phyloP scores from a whole-genome alignment of 768 basidiomycete genomes.

The Macrolepiota albuminosa region DNA sequence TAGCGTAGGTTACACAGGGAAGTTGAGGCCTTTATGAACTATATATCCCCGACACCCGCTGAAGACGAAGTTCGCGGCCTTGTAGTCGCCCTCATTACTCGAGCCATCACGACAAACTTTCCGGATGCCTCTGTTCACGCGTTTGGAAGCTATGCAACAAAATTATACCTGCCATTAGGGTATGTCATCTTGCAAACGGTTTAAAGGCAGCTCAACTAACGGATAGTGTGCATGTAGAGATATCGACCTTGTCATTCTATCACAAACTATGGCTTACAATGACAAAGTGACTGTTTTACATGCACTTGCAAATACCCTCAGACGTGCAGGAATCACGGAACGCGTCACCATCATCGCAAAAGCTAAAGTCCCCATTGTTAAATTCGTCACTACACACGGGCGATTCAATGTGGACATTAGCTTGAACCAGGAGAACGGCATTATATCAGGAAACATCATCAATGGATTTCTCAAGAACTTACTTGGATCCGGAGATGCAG shows the following conservation, averaged over 20 bases:
- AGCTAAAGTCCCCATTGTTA: constrained; percentile 96
- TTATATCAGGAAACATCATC: constrained; percentile 74
- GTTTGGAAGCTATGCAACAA: constrained; percentile 92
- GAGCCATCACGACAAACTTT: constrained; percentile 59
- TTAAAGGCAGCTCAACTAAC: constrained; percentile 6
- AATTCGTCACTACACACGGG: constrained; percentile 82
- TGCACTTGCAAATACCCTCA: constrained; percentile 73
- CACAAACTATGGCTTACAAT: constrained; percentile 64
- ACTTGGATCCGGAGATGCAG: constrained; percentile 18
- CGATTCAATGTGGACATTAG: constrained; percentile 90
- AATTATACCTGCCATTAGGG: constrained; percentile 91
- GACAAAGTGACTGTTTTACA: constrained; percentile 69
- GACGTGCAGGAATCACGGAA: constrained; percentile 64
- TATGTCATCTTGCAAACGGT: constrained; percentile 33
- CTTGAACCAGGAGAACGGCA: constrained; percentile 85
- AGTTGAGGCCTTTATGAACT: constrained; percentile 77
- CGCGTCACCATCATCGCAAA: constrained; percentile 85
- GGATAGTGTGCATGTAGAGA: constrained; percentile 50
- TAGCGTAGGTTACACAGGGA: constrained; percentile 76
- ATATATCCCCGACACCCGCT: constrained; percentile 79
- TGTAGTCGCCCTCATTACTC: constrained; percentile 64
- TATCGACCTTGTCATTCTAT: constrained; percentile 92
- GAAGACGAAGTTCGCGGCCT: constrained; percentile 85
- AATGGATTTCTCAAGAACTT: constrained; percentile 73
- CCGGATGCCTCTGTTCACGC: constrained; percentile 78